A percentile compares a stretch with the other conserved stretches of the same genome.
These are phyloP conservation scores for Phialophora verrucosa DNA, from an alignment of 2,329 filamentous ascomycete genomes.

Conservation along the genomic window DNA sequence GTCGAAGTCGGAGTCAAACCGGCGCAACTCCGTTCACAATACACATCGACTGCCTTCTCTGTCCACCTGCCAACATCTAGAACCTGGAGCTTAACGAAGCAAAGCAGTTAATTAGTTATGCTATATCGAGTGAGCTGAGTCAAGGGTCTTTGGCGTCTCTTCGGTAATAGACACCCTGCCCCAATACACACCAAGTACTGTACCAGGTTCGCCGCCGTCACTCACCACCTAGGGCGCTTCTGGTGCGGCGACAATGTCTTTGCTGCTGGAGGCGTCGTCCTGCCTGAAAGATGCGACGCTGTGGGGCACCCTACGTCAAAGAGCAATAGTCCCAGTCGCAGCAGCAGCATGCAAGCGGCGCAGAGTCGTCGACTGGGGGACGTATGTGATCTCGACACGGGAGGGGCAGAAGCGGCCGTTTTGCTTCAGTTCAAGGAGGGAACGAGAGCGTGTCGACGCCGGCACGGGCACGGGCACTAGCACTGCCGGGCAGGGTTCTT, in stretches of 20 bases:
- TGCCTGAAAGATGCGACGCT: background rate
- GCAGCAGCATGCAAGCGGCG: background rate
- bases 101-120: background rate
- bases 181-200: background rate
- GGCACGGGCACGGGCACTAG: too few relatives aligned
- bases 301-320: background rate
- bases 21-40: constrained; percentile 12
- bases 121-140: background rate
- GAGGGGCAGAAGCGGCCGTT: constrained; percentile 8
- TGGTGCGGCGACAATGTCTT: constrained; percentile 1
- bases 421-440: constrained; percentile 1
- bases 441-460: background rate
- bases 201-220: too few relatives aligned
- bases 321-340: background rate
- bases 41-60: background rate
- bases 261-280: background rate
- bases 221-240: background rate
- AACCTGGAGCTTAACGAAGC: background rate
- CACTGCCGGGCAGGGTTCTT: constrained; percentile 40
- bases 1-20: background rate
- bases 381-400: background rate
- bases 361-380: background rate
- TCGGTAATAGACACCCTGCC: background rate
- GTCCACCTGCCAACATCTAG: background rate
- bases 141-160: background rate